A percentile compares a stretch with the other conserved stretches of the same genome.
phyloP scores from a whole-genome alignment of 2,329 filamentous ascomycete genomes.

The Myriosclerotinia curreyana region DNA sequence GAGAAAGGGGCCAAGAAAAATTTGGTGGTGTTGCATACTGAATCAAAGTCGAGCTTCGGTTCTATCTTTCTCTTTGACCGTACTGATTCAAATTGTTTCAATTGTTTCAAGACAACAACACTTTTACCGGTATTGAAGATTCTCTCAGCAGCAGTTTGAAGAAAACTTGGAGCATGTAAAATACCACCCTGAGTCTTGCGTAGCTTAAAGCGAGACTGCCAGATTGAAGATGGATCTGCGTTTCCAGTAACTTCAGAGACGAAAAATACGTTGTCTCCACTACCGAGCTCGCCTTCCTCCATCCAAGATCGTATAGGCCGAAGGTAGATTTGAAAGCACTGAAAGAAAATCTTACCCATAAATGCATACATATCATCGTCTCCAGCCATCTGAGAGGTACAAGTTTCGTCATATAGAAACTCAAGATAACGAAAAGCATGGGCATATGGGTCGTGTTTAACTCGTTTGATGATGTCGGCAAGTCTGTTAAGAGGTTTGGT shows the following conservation, averaged over 20 bases:
- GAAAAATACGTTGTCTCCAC: conserved; percentile 71
- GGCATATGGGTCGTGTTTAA: conserved; percentile 45
- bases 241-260: conserved; percentile 58
- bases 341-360: conserved; percentile 69
- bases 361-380: conserved; percentile 59
- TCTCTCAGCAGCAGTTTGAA: conserved; percentile 64
- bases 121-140: conserved; percentile 90
- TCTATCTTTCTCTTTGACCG: conserved; percentile 41
- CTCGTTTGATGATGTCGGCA: conserved; percentile 57
- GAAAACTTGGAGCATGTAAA: conserved; percentile 70
- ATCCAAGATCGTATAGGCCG: conserved; percentile 81
- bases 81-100: conserved; percentile 53
- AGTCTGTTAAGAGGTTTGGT: conserved; percentile 58
- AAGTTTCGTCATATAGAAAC: conserved; percentile 68
- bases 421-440: conserved; percentile 72
- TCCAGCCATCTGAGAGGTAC: conserved; percentile 66
- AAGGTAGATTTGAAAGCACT: conserved; percentile 79
- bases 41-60: conserved; percentile 54
- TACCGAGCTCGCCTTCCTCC: conserved; percentile 67
- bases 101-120: conserved; percentile 73
- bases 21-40: conserved; percentile 50
- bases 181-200: conserved; percentile 56
- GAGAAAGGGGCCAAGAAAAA: conserved; percentile 63
- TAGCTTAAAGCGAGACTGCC: conserved; percentile 72
- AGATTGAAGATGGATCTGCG: conserved; percentile 63